These are phyloP conservation scores for Rhodotorula sp. DNA, from an alignment of 1,284 basidiomycete species.

Conservation along the genomic window DNA sequence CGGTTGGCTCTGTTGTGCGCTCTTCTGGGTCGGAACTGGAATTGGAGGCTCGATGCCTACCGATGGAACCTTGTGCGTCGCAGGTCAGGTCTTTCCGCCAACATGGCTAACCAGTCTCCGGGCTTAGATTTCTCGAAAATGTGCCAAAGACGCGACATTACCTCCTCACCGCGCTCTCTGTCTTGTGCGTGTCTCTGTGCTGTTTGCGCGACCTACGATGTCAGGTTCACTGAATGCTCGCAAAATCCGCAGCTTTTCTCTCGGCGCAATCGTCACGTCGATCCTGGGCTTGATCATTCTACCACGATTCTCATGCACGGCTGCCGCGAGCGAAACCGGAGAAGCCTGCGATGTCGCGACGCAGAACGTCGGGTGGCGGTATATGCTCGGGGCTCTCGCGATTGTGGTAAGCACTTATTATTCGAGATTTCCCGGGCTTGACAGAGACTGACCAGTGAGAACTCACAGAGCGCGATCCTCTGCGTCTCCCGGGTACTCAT, in stretches of 20 bases:
- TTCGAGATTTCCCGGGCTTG: too few relatives aligned
- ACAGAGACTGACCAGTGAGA: neutral
- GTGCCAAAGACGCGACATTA: constrained; percentile 88
- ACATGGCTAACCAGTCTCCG: neutral
- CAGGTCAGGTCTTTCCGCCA: neutral
- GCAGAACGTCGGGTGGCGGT: constrained; percentile 83
- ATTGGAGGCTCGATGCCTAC: constrained; percentile 85
- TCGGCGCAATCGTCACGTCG: constrained; percentile 82
- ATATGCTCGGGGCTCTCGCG: constrained; percentile 70
- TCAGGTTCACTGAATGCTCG: neutral
- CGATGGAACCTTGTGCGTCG: constrained; percentile 73
- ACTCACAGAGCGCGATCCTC: constrained; percentile 73
- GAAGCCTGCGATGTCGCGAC: constrained; percentile 62
- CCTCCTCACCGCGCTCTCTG: constrained; percentile 88
- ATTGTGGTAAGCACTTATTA: constrained; percentile 57
- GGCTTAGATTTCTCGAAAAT: constrained; percentile 71
- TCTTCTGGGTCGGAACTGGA: constrained; percentile 87
- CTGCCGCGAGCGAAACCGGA: constrained; percentile 40
- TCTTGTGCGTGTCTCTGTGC: too few relatives aligned
- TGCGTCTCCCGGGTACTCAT: constrained; percentile 76
- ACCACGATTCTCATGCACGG: constrained; percentile 70
- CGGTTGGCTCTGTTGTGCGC: constrained; percentile 65
- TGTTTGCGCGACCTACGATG: constrained; percentile 9
- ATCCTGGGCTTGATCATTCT: constrained; percentile 73
- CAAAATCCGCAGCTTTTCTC: constrained; percentile 62